Percentiles rank a stretch among this genome's conserved stretches.
These are phyloP conservation scores for Pyracantha coccinea DNA, from an alignment of 331 rosid genomes.

Conservation along the genomic window DNA sequence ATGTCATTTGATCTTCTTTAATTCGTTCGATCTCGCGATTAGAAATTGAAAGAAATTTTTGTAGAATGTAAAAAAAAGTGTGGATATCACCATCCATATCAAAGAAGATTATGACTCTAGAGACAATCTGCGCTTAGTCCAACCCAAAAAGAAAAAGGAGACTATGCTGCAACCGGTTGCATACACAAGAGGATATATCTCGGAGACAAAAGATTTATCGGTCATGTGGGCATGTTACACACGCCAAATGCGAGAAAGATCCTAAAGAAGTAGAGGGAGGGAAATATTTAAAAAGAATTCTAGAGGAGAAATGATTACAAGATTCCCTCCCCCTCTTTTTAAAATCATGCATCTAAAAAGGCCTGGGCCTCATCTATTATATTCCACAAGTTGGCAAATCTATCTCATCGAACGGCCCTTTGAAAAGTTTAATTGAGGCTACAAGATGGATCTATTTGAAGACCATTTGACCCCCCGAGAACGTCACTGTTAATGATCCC, in stretches of 20 bases:
- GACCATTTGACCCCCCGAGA: background rate
- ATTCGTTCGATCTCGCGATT: no score
- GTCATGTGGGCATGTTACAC: conserved; percentile 8
- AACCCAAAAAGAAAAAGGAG: background rate
- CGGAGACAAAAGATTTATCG: no score
- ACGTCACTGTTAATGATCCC: background rate
- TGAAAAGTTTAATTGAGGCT: no score
- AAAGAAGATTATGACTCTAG: background rate
- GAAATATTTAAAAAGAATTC: conserved; percentile 11
- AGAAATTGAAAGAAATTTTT: no score
- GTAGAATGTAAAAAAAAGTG: no score
- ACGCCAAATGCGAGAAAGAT: conserved; percentile 10
- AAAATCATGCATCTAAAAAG: conserved; percentile 37
- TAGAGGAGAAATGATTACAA: conserved; percentile 31
- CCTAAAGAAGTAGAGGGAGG: conserved; percentile 14
- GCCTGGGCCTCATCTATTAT: conserved; percentile 16
- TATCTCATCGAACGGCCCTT: conserved; percentile 4
- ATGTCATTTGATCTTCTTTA: no score
- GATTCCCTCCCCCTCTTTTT: conserved; percentile 27
- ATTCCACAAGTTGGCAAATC: conserved; percentile 33
- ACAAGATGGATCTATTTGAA: no score
- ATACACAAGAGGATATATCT: background rate
- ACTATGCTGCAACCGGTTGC: background rate
- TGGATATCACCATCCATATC: no score
- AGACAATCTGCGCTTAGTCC: background rate